Evolutionary conservation across 2,329 filamentous ascomycete genomes (phyloP).

Genomic region (Mycogone perniciosa): DNA sequence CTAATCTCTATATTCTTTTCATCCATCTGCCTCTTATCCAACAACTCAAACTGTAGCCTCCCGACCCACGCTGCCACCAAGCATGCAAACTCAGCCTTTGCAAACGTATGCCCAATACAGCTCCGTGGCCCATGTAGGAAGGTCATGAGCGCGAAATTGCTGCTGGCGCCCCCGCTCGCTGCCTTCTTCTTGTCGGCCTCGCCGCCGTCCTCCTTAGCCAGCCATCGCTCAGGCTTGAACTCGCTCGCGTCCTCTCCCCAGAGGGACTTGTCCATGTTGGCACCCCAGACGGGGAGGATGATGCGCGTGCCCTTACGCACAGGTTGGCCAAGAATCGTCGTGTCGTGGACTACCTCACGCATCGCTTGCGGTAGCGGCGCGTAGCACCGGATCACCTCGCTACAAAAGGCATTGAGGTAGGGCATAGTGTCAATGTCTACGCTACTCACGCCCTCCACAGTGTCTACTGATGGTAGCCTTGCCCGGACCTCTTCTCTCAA

Average conservation of each 20-base stretch:
- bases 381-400: constrained; percentile 36
- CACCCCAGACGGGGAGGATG: constrained; percentile 25
- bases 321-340: constrained; percentile 26
- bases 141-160: constrained; percentile 65
- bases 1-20: constrained; percentile 61
- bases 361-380: constrained; percentile 26
- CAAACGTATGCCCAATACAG: constrained; percentile 48
- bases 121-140: constrained; percentile 58
- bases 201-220: constrained; percentile 11
- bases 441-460: neutral
- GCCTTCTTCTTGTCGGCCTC: neutral
- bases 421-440: constrained; percentile 12
- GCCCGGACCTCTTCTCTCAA: constrained; percentile 58
- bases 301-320: constrained; percentile 32
- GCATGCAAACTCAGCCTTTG: constrained; percentile 77
- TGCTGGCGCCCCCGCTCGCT: constrained; percentile 56
- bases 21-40: constrained; percentile 54
- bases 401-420: constrained; percentile 37
- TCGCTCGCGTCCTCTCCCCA: constrained; percentile 32
- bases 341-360: constrained; percentile 26
- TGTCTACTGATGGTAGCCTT: neutral
- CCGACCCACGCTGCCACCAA: constrained; percentile 72
- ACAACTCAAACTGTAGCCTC: constrained; percentile 57
- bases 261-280: constrained; percentile 24
- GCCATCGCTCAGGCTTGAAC: constrained; percentile 35